Percentiles rank a stretch among this genome's conserved stretches.
Evolutionary conservation across 164 flowering plant genomes (phyloP).

Genomic region (Warburgia ugandensis): DNA sequence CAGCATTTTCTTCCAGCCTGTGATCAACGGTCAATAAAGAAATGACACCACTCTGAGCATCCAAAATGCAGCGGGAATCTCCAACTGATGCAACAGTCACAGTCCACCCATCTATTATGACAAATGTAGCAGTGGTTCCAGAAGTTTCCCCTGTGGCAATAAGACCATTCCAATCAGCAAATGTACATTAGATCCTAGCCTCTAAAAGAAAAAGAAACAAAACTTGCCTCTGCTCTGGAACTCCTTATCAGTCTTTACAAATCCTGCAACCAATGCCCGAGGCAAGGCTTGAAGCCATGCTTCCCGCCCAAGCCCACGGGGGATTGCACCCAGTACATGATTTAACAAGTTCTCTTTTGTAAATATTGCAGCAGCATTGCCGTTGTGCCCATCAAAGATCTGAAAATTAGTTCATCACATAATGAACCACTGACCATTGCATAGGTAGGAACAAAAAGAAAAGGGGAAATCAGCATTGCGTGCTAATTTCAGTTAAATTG

Average conservation of each 20-base stretch:
- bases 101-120: slow-evolving; percentile 88
- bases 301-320: slow-evolving; percentile 69
- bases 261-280: slow-evolving; percentile 84
- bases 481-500: background rate
- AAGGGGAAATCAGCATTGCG: background rate
- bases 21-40: slow-evolving; percentile 78
- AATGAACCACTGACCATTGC: slow-evolving; percentile 8
- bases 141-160: slow-evolving; percentile 70
- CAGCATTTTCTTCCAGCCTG: slow-evolving; percentile 83
- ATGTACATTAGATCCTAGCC: background rate
- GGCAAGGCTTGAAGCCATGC: slow-evolving; percentile 93
- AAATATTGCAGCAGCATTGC: slow-evolving; percentile 77
- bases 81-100: slow-evolving; percentile 93
- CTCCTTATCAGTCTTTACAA: slow-evolving; percentile 88
- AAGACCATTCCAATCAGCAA: background rate
- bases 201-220: background rate
- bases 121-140: slow-evolving; percentile 90
- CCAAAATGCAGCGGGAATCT: slow-evolving; percentile 84
- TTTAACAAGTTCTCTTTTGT: slow-evolving; percentile 61
- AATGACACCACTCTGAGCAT: slow-evolving; percentile 65
- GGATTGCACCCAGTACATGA: slow-evolving; percentile 70
- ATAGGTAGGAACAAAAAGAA: background rate
- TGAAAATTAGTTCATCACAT: slow-evolving; percentile 19
- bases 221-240: slow-evolving; percentile 70
- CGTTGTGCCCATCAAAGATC: slow-evolving; percentile 95